phyloP scores from a whole-genome alignment of 73 alveolate genomes.

The Symbiodinium pilosum region DNA sequence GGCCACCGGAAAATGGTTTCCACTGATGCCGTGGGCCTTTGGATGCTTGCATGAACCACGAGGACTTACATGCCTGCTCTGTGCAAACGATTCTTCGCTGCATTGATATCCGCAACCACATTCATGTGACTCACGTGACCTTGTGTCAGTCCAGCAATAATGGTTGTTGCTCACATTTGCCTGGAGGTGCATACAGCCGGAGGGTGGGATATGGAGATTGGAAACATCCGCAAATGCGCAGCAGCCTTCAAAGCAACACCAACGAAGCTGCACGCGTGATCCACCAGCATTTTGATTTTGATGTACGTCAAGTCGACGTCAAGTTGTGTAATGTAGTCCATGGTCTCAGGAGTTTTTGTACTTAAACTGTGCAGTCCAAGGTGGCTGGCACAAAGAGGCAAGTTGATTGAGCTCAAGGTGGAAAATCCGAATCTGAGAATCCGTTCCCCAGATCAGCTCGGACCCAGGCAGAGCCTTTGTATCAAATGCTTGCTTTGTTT shows the following conservation, averaged over 20 bases:
- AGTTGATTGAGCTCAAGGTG: background rate
- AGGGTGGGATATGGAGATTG: slow-evolving; percentile 22
- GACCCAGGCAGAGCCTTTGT: background rate
- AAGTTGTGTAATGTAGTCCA: no score
- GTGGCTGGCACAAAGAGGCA: slow-evolving; percentile 16
- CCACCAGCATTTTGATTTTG: background rate
- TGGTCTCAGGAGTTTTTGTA: no score
- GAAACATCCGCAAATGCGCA: background rate
- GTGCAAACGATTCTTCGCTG: background rate
- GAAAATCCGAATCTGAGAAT: background rate
- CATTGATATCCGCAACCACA: background rate
- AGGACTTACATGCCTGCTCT: background rate
- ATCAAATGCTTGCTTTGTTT: no score
- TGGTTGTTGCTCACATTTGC: background rate
- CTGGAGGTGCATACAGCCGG: background rate
- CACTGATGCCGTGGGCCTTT: background rate
- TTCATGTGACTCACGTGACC: background rate
- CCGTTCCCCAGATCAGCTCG: slow-evolving; percentile 9
- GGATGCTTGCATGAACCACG: background rate
- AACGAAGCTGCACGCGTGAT: background rate
- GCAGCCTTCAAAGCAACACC: background rate
- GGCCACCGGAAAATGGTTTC: background rate
- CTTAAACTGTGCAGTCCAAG: no score
- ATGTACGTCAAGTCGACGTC: no score
- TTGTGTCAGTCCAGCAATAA: background rate